Evolutionary conservation across 2,329 filamentous ascomycete species (phyloP).

Genomic region (Neodidymelliopsis sp.): DNA sequence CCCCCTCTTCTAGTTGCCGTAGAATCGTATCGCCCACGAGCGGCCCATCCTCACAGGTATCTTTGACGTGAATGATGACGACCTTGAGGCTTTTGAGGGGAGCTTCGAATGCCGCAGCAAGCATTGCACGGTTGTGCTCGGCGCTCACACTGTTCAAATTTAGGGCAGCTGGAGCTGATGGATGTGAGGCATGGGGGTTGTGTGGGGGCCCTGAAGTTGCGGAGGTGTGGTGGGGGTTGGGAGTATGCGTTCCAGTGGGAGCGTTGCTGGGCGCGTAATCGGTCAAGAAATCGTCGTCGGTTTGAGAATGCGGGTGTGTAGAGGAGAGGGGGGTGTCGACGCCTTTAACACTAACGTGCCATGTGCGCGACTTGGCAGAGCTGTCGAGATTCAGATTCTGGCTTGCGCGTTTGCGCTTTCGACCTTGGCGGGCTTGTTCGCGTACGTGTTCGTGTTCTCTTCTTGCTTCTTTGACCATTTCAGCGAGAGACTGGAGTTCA

Average conservation of each 20-base stretch:
- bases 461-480: slow-evolving; percentile 67
- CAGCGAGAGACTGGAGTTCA: slow-evolving; percentile 76
- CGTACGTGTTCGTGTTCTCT: slow-evolving; percentile 44
- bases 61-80: slow-evolving; percentile 94
- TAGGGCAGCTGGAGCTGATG: slow-evolving; percentile 33
- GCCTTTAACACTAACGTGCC: slow-evolving; percentile 17
- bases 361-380: slow-evolving; percentile 17
- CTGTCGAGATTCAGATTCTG: slow-evolving; percentile 41
- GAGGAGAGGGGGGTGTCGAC: slow-evolving; percentile 24
- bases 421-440: slow-evolving; percentile 53
- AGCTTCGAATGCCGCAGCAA: slow-evolving; percentile 36
- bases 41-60: slow-evolving; percentile 76
- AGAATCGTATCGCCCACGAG: slow-evolving; percentile 72
- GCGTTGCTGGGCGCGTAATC: slow-evolving; percentile 28
- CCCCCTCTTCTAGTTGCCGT: slow-evolving; percentile 71
- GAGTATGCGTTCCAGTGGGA: slow-evolving; percentile 33
- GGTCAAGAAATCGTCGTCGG: slow-evolving; percentile 40
- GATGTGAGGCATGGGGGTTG: slow-evolving; percentile 20
- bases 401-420: slow-evolving; percentile 70
- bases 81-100: slow-evolving; percentile 78
- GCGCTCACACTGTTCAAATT: slow-evolving; percentile 31
- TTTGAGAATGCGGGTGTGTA: slow-evolving; percentile 2
- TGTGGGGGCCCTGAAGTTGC: not conserved
- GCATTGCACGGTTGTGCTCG: slow-evolving; percentile 39
- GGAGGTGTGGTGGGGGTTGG: slow-evolving; percentile 4